phyloP scores from a whole-genome alignment of 495 filamentous ascomycete species.

The Pyrenopolyporus hunteri region DNA sequence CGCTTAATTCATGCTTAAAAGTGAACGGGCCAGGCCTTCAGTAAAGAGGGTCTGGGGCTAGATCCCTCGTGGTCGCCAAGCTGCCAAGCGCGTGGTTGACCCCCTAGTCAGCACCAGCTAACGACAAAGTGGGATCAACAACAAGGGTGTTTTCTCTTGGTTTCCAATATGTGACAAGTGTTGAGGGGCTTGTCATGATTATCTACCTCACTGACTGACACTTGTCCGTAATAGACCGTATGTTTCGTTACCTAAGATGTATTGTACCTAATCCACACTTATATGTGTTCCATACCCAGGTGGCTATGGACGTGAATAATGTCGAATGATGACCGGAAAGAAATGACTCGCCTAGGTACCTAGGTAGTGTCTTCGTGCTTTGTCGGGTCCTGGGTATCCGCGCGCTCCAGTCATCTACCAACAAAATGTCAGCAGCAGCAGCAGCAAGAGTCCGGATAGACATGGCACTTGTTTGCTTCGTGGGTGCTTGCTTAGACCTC shows the following conservation, averaged over 20 bases:
- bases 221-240: slow-evolving; percentile 10
- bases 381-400: background rate
- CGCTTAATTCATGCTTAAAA: slow-evolving; percentile 60
- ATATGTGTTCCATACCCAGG: background rate
- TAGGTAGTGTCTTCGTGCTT: background rate
- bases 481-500: slow-evolving; percentile 26
- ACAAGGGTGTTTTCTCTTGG: slow-evolving; percentile 22
- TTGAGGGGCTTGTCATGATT: slow-evolving; percentile 10
- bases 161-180: slow-evolving; percentile 3
- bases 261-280: no score
- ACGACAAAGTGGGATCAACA: slow-evolving; percentile 16
- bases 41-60: slow-evolving; percentile 32
- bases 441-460: background rate
- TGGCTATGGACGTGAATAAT: no score
- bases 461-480: slow-evolving; percentile 28
- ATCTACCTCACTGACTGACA: slow-evolving; percentile 28
- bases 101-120: slow-evolving; percentile 17
- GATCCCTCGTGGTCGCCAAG: slow-evolving; percentile 45
- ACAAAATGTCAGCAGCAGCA: no score
- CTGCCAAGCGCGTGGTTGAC: slow-evolving; percentile 31
- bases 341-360: background rate
- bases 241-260: no score
- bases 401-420: background rate
- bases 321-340: background rate
- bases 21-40: slow-evolving; percentile 35